Evolutionary conservation across 2,329 filamentous ascomycete species (phyloP).

Genomic region (Phialophora verrucosa): DNA sequence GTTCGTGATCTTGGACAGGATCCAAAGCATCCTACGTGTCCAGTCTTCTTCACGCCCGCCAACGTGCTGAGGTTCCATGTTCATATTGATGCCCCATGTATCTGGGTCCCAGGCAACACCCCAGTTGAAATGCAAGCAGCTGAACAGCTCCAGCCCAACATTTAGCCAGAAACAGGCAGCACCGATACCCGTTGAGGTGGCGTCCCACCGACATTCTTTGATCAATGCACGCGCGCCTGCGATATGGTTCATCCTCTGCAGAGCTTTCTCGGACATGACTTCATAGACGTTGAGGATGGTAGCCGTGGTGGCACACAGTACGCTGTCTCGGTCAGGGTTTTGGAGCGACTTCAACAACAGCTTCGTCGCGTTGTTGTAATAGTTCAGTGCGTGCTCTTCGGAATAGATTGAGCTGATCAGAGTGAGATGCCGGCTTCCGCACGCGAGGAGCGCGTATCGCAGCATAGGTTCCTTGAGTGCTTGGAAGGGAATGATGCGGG

Average conservation of each 20-base stretch:
- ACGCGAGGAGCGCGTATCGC: conserved; percentile 85
- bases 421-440: conserved; percentile 80
- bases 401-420: conserved; percentile 70
- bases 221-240: conserved; percentile 83
- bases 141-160: conserved; percentile 86
- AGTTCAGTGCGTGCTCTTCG: conserved; percentile 77
- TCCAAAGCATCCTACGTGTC: conserved; percentile 87
- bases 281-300: conserved; percentile 92
- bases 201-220: conserved; percentile 88
- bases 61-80: conserved; percentile 63
- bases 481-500: conserved; percentile 79
- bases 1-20: conserved; percentile 84
- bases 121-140: conserved; percentile 86
- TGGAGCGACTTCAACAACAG: conserved; percentile 77
- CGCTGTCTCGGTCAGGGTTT: conserved; percentile 81
- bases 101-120: conserved; percentile 86
- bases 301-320: conserved; percentile 84
- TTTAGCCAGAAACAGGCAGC: conserved; percentile 95
- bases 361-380: conserved; percentile 84
- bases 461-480: conserved; percentile 85
- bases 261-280: conserved; percentile 81
- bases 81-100: conserved; percentile 84
- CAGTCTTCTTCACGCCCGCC: conserved; percentile 77
- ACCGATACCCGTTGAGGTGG: conserved; percentile 76
- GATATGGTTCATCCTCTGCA: conserved; percentile 87